phyloP scores from a whole-genome alignment of 2,329 filamentous ascomycete species.

The Monilinia vaccinii-corymbosi region DNA sequence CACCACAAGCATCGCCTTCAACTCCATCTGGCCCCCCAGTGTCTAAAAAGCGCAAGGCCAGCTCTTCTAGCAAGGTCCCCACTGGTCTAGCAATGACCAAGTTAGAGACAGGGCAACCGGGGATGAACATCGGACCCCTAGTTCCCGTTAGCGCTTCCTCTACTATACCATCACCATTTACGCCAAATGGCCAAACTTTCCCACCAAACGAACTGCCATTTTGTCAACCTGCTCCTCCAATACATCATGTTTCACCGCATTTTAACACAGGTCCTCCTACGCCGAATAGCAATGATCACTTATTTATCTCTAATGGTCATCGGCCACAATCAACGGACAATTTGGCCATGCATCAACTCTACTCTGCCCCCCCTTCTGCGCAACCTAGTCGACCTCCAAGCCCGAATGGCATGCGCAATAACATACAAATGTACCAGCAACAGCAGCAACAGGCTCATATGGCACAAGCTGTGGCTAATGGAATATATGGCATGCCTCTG shows the following conservation, averaged over 20 bases:
- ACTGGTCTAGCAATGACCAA: constrained; percentile 73
- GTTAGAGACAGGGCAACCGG: constrained; percentile 49
- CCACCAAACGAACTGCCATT: constrained; percentile 30
- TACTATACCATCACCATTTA: constrained; percentile 44
- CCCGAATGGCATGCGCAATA: constrained; percentile 46
- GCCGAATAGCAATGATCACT: constrained; percentile 54
- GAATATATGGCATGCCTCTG: constrained; percentile 43
- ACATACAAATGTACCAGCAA: constrained; percentile 37
- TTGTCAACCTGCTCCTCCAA: constrained; percentile 13
- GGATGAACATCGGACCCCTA: constrained; percentile 29
- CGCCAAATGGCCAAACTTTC: constrained; percentile 39
- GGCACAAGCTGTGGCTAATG: constrained; percentile 38
- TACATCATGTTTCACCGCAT: constrained; percentile 29
- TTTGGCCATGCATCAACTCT: constrained; percentile 53
- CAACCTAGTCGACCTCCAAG: constrained; percentile 73
- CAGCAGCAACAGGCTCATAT: constrained; percentile 35
- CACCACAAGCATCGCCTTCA: constrained; percentile 60
- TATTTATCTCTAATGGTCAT: constrained; percentile 46
- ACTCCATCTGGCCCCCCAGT: constrained; percentile 56
- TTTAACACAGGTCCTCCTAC: constrained; percentile 56
- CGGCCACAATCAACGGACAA: constrained; percentile 58
- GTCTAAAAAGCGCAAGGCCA: constrained; percentile 77
- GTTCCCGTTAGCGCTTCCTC: constrained; percentile 30
- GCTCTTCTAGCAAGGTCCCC: constrained; percentile 58
- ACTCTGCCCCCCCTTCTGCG: constrained; percentile 62